Conservation (phyloP, 805 yeast genomes). For the Spathaspora passalidarum region DNA sequence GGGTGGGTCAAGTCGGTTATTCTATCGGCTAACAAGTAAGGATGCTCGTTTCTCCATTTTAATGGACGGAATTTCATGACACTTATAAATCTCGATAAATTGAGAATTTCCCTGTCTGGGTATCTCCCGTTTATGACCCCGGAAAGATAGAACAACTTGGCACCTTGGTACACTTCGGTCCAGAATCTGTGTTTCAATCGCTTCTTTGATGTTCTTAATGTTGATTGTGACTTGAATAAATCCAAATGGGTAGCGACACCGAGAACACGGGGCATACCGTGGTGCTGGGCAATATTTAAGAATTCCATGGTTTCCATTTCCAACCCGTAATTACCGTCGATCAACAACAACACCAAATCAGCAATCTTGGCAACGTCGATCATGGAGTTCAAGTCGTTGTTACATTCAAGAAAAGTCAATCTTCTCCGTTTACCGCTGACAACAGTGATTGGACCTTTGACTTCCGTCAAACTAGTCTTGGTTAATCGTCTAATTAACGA, state of each 20-base stretch:
- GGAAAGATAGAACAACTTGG: constrained; percentile 87
- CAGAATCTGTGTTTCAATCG: constrained; percentile 91
- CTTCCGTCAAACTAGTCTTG: constrained; percentile 78
- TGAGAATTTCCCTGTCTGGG: constrained; percentile 93
- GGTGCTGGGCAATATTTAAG: constrained; percentile 91
- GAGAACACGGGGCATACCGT: constrained; percentile 96
- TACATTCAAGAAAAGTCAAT: constrained; percentile 88
- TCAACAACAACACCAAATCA: constrained; percentile 81
- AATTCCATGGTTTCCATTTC: constrained; percentile 99
- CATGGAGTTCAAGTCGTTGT: constrained; percentile 92
- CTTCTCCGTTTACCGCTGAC: constrained; percentile 94
- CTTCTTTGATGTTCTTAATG: constrained; percentile 88
- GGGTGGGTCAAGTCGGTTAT: constrained; percentile 95
- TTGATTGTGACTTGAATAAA: constrained; percentile 83
- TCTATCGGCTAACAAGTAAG: constrained; percentile 87
- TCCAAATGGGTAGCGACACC: constrained; percentile 97
- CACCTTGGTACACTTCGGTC: constrained; percentile 99
- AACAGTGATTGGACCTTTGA: constrained; percentile 94
- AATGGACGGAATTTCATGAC: constrained; percentile 99
- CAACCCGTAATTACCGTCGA: constrained; percentile 96
- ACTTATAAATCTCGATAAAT: constrained; percentile 85
- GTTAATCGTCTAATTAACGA: constrained; percentile 85
- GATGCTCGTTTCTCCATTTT: constrained; percentile 99
- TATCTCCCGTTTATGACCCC: constrained; percentile 97
- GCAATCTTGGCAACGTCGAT: constrained; percentile 94